Evolutionary conservation across 179 eudicot species (phyloP), one percentile per base, ranked within the genome.

Genomic region (Silene coronaria): DNA sequence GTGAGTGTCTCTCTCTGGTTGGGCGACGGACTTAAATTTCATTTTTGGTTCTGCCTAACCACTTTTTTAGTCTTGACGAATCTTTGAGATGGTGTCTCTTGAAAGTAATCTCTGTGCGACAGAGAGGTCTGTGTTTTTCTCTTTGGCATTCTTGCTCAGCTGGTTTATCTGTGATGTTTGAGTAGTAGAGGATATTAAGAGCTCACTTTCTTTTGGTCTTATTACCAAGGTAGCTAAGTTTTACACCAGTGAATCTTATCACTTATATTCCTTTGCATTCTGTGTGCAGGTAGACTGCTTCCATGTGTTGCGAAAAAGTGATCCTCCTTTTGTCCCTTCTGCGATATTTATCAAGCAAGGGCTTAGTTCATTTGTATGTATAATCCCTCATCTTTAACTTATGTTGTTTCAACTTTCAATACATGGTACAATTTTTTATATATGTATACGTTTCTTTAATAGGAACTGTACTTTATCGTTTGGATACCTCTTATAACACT

Each of bases 291-390:
- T 93, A 73, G 97, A 93, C 77, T 91, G 96, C 85, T 91, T 93
- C 81, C 96, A 91, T 76, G 97, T 90, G 78, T 80, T 93, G 81
- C 98, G 98, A 26, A 93, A 90, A 81, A 87, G 92, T 78, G 98
- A 93, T 80, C 97, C 97, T 81, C 93, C 98, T 72, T 89, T 91
- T 84, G 97, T 86, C 19, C 97, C 98, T 72, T 81, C 92, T 57
- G 77, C 91, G 75, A 85, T 89, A 28, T 88, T 93, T 66, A 85
- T 93, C 79, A 93, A 90, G 81, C 97, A 89, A 88, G 98, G 98
- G 72, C 90, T 93, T 27, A 66, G 91, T 74, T 89, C 96, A 76
- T 93, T 93, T 79, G 98, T 93, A 93, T 58, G 98, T 82, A 63
- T 58, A 59, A 64, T 36, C 70, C 48, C 66, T 27, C 36, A 32